These are phyloP conservation scores for Leishmania guyanensis DNA, from an alignment of 208 protist species.

Conservation along the genomic window DNA sequence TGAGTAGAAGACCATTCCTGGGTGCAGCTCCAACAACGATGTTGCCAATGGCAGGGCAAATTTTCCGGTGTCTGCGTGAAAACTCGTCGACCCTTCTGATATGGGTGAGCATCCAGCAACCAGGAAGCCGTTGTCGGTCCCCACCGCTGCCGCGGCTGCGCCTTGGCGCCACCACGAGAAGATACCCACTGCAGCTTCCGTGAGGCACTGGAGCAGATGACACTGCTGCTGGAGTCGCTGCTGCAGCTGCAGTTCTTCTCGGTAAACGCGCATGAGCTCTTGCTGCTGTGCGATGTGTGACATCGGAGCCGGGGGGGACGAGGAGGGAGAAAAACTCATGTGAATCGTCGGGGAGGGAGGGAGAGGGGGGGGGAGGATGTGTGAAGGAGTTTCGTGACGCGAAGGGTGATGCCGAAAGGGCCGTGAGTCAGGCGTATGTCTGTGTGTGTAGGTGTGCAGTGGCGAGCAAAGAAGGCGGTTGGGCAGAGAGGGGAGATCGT, in stretches of 20 bases:
- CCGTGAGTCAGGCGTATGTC: not conserved
- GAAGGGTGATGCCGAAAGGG: not conserved
- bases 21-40: not conserved
- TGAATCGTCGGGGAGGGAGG: not conserved
- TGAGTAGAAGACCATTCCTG: constrained; percentile 26
- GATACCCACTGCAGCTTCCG: constrained; percentile 12
- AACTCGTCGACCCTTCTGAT: not conserved
- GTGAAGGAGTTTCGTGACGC: not conserved
- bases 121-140: not conserved
- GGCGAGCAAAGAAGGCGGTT: not conserved
- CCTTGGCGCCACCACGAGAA: constrained; percentile 26
- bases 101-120: not conserved
- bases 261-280: constrained; percentile 19
- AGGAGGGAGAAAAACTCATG: not conserved
- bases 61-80: not conserved
- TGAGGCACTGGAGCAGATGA: constrained; percentile 17
- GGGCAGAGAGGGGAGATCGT: not conserved
- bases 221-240: constrained; percentile 21
- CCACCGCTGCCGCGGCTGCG: constrained; percentile 4
- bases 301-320: constrained; percentile 3
- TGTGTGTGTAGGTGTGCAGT: not conserved
- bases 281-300: constrained; percentile 7
- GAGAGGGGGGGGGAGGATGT: not conserved
- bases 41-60: not conserved
- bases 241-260: constrained; percentile 24